Evolutionary conservation across 2,329 filamentous ascomycete species (phyloP).

Genomic region (Claviceps sorghi): DNA sequence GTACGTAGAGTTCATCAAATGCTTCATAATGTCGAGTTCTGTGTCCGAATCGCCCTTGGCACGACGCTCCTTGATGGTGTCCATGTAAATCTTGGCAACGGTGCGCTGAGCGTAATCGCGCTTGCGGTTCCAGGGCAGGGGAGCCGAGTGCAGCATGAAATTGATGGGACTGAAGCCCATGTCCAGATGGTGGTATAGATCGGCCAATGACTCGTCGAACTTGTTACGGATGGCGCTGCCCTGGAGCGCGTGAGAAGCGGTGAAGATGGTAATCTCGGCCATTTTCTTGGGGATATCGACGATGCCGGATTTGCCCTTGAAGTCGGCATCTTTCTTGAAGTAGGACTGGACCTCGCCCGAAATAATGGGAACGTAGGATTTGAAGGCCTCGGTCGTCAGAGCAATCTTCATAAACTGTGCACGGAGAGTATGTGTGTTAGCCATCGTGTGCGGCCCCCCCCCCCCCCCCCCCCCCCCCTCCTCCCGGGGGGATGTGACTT

Average conservation of each 20-base stretch:
- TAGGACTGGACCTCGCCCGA: conserved; percentile 59
- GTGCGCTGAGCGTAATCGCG: conserved; percentile 68
- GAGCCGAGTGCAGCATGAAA: conserved; percentile 79
- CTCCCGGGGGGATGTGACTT: no score
- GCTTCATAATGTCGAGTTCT: conserved; percentile 71
- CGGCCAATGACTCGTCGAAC: conserved; percentile 68
- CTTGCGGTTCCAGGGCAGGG: conserved; percentile 74
- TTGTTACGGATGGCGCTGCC: conserved; percentile 67
- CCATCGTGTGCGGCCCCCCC: background rate
- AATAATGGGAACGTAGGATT: conserved; percentile 65
- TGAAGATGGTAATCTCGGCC: conserved; percentile 81
- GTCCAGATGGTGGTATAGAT: conserved; percentile 76
- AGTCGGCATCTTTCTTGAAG: conserved; percentile 49
- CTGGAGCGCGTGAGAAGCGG: conserved; percentile 72
- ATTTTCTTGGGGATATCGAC: conserved; percentile 62
- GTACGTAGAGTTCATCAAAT: conserved; percentile 73
- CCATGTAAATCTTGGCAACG: conserved; percentile 68
- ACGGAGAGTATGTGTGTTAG: background rate
- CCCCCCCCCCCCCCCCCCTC: no score
- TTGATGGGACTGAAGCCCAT: conserved; percentile 84
- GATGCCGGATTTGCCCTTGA: conserved; percentile 53
- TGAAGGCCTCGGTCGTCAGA: conserved; percentile 60
- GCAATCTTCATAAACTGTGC: conserved; percentile 67
- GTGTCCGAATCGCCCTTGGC: conserved; percentile 33
- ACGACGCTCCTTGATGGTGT: conserved; percentile 63